These are phyloP conservation scores for Solanum chaucha DNA, from an alignment of 257 asterid genomes.

Conservation along the genomic window DNA sequence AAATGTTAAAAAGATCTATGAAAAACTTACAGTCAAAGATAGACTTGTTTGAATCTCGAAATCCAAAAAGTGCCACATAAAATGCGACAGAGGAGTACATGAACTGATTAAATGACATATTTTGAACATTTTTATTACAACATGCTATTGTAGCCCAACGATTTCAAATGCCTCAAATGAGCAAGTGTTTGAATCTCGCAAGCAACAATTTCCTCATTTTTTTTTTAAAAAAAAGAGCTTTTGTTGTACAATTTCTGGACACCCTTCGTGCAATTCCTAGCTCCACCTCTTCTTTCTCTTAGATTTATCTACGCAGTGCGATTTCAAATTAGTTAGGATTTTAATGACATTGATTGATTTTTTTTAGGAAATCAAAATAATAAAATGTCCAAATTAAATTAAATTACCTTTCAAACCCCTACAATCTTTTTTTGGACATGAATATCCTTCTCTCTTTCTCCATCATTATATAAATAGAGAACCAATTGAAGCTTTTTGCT, in stretches of 20 bases:
- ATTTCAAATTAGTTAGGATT: background rate
- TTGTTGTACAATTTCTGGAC: too few species aligned
- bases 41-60: too few species aligned
- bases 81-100: too few species aligned
- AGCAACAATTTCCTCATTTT: background rate
- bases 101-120: background rate
- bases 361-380: background rate
- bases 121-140: too few species aligned
- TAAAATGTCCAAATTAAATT: background rate
- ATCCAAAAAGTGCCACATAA: too few species aligned
- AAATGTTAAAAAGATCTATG: too few species aligned
- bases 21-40: too few species aligned
- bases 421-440: background rate
- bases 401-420: background rate
- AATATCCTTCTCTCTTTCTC: background rate
- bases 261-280: background rate
- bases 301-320: background rate
- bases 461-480: conserved; percentile 7
- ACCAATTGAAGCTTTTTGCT: conserved; percentile 5
- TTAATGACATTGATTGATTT: too few species aligned
- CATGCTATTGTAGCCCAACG: background rate
- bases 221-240: background rate
- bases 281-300: too few species aligned
- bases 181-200: background rate
- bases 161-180: background rate